Conservation (phyloP, 129 eudicot genomes). For the Scalesia atractyloides region DNA sequence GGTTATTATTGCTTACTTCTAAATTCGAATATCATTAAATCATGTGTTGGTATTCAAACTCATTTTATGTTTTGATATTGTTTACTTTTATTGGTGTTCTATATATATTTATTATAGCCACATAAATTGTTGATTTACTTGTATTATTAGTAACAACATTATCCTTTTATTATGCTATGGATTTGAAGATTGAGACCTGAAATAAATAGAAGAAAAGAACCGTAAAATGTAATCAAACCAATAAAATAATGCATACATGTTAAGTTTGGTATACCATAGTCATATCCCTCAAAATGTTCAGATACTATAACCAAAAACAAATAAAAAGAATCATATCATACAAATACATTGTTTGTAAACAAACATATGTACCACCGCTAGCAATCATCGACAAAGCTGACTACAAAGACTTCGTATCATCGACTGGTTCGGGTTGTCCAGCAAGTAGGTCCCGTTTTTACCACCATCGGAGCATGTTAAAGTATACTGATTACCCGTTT, state of each 20-base stretch:
- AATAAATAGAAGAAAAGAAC: not conserved
- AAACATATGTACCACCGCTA: constrained; percentile 23
- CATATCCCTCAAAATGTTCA: constrained; percentile 1
- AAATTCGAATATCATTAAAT: too few relatives aligned
- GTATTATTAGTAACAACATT: too few relatives aligned
- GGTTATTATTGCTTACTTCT: too few relatives aligned
- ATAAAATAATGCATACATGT: constrained; percentile 12
- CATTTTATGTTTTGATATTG: too few relatives aligned
- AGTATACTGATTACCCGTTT: constrained; percentile 57
- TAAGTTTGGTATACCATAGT: not conserved
- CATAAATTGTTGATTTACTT: not conserved
- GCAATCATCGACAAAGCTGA: constrained; percentile 66
- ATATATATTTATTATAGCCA: too few relatives aligned
- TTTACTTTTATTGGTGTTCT: not conserved
- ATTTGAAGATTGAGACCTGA: not conserved
- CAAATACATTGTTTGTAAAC: constrained; percentile 19
- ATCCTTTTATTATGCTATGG: not conserved
- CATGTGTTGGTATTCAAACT: too few relatives aligned
- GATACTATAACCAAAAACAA: constrained; percentile 2
- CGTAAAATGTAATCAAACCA: not conserved
- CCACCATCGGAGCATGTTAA: constrained; percentile 68
- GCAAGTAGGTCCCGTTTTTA: constrained; percentile 53
- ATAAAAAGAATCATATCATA: constrained; percentile 23
- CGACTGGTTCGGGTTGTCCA: constrained; percentile 49
- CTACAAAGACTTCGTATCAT: constrained; percentile 70